Conservation (phyloP, 441 rosid genomes). For the Erodium trifolium region DNA sequence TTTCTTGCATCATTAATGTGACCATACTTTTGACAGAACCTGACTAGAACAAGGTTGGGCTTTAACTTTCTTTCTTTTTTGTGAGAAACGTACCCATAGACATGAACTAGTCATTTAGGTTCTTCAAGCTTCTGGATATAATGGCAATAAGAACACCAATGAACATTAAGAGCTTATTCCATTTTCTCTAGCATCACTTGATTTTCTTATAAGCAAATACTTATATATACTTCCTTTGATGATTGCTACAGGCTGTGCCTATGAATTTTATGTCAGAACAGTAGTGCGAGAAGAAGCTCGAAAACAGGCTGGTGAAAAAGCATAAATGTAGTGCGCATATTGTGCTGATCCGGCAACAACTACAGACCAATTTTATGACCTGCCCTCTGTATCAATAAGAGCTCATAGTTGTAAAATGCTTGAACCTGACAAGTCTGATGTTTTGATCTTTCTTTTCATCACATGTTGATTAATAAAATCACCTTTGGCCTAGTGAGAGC, state of each 20-base stretch:
- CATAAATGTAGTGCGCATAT: not conserved
- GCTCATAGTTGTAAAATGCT: not conserved
- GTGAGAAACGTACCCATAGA: not conserved
- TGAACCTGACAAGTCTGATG: not conserved
- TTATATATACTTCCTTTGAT: not conserved
- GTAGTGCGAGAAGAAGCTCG: not conserved
- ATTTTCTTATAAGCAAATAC: not conserved
- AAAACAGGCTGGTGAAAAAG: not conserved
- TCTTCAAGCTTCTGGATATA: not conserved
- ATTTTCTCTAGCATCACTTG: not conserved
- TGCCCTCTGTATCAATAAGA: not conserved
- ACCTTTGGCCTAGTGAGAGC: not conserved
- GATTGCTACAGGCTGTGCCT: conserved; percentile 3
- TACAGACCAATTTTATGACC: not conserved
- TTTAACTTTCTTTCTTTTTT: too few relatives aligned
- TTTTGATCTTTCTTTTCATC: not conserved
- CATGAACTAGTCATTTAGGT: not conserved
- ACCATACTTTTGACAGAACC: not conserved
- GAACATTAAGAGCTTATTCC: too few relatives aligned
- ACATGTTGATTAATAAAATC: not conserved
- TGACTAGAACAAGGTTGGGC: not conserved
- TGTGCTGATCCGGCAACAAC: too few relatives aligned
- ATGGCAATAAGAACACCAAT: too few relatives aligned
- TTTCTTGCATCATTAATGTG: not conserved
- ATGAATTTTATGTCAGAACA: not conserved